phyloP scores from a whole-genome alignment of 495 filamentous ascomycete species.

The Aspergillus kassunensis region DNA sequence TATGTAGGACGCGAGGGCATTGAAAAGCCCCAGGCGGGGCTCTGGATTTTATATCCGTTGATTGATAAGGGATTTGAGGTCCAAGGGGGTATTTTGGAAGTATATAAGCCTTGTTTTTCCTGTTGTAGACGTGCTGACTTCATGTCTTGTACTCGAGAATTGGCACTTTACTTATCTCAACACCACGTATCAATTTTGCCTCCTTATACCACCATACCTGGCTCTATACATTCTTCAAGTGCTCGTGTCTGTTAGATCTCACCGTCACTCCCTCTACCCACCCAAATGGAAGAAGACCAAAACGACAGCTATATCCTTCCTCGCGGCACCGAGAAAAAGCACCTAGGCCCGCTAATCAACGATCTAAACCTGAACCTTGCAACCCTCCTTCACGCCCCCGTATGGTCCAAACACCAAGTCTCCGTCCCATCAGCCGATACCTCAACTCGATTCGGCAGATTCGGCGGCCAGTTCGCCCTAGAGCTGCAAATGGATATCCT shows the following conservation, averaged over 20 bases:
- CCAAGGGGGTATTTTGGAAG: too few relatives aligned
- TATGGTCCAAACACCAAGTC: constrained; percentile 3
- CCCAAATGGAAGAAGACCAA: constrained; percentile 3
- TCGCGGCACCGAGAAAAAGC: constrained; percentile 1
- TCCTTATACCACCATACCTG: background rate
- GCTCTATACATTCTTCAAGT: background rate
- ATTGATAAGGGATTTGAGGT: background rate
- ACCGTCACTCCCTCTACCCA: constrained; percentile 6
- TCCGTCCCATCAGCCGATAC: constrained; percentile 1
- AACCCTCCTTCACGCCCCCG: background rate
- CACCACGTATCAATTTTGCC: background rate
- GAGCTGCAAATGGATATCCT: constrained; percentile 33
- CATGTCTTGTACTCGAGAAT: background rate
- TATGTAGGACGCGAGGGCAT: too few relatives aligned
- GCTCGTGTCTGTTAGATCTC: constrained; percentile 4
- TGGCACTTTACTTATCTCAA: background rate
- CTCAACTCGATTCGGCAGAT: constrained; percentile 24
- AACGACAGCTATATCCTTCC: background rate
- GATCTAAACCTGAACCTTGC: background rate
- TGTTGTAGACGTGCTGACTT: background rate
- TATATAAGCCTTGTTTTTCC: background rate
- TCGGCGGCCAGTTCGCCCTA: constrained; percentile 31
- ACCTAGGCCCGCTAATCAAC: background rate
- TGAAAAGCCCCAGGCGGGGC: too few relatives aligned
- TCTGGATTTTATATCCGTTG: background rate